Evolutionary conservation across 192 early-diverging fungal species (phyloP).

Genomic region (Backusella mclennaniae): DNA sequence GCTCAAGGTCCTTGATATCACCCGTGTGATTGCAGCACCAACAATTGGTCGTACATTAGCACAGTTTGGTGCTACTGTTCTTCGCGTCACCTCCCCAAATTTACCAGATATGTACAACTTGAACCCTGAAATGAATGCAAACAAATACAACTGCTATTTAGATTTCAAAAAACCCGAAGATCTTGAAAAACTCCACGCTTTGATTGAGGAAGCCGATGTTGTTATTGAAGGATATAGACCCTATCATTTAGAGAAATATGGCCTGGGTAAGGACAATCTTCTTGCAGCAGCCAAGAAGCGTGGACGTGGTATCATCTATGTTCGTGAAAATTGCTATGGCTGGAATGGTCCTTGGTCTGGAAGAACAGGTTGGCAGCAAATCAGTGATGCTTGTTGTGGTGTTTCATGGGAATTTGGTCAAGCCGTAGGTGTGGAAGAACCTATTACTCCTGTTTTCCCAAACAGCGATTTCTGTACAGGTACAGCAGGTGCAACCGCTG

Average conservation of each 20-base stretch:
- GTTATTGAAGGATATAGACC: constrained; percentile 15
- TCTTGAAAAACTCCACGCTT: neutral
- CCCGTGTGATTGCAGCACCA: neutral
- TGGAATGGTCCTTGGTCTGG: constrained; percentile 13
- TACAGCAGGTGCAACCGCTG: neutral
- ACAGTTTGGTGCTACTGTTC: neutral
- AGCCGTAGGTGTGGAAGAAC: constrained; percentile 1
- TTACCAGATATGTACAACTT: neutral
- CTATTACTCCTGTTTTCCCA: neutral
- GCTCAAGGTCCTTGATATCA: neutral
- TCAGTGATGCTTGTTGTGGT: constrained; percentile 8
- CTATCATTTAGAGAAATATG: constrained; percentile 15
- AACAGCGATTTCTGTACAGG: neutral
- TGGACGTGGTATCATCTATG: constrained; percentile 5
- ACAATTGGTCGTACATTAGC: neutral
- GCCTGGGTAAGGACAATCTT: constrained; percentile 4
- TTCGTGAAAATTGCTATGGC: constrained; percentile 17
- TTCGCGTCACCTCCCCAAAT: neutral
- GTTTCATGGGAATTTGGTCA: constrained; percentile 7
- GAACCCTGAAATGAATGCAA: neutral
- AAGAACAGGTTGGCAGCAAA: constrained; percentile 16
- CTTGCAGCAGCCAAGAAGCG: constrained; percentile 7
- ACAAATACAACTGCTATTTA: constrained; percentile 9
- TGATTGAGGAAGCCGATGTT: constrained; percentile 16
- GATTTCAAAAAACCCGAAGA: neutral